Percentiles rank a stretch among this genome's conserved stretches.
These are phyloP conservation scores for Trypanosoma mega DNA, from an alignment of 208 protist genomes.

Conservation along the genomic window DNA sequence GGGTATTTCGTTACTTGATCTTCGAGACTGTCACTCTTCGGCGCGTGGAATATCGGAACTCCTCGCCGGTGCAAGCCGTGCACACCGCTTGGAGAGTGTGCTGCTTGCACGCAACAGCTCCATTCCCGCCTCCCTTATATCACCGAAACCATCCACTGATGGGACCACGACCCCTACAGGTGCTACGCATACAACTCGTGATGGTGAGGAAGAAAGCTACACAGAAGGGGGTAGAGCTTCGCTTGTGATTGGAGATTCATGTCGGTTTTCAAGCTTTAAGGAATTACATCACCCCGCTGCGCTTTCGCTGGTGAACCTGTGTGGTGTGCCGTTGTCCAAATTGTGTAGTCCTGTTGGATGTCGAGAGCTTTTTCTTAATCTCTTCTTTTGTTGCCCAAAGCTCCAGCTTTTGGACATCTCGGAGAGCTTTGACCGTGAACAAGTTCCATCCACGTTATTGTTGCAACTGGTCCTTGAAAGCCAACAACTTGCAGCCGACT, in stretches of 20 bases:
- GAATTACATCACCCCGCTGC: conserved; percentile 35
- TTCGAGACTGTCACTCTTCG: conserved; percentile 53
- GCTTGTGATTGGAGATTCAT: conserved; percentile 9
- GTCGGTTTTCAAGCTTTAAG: conserved; percentile 38
- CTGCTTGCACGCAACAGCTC: conserved; percentile 44
- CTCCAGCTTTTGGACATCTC: conserved; percentile 56
- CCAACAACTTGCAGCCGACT: neutral
- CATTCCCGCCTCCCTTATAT: conserved; percentile 29
- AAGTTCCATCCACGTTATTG: conserved; percentile 33
- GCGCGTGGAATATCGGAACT: conserved; percentile 65
- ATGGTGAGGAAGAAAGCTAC: neutral
- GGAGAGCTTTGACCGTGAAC: conserved; percentile 43
- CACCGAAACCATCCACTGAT: conserved; percentile 12
- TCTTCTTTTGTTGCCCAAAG: conserved; percentile 66
- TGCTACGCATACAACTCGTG: neutral
- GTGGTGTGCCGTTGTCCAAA: conserved; percentile 57
- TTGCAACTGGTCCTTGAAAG: conserved; percentile 30
- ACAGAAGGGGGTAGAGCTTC: conserved; percentile 3
- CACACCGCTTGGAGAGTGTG: conserved; percentile 46
- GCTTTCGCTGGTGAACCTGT: conserved; percentile 39
- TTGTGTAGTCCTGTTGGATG: conserved; percentile 55
- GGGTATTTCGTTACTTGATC: conserved; percentile 52
- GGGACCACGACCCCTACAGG: neutral
- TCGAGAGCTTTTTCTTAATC: conserved; percentile 68
- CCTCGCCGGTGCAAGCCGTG: conserved; percentile 55